These are phyloP conservation scores for Xylariaceae sp. DNA, from an alignment of 2,329 filamentous ascomycete species.

Conservation along the genomic window DNA sequence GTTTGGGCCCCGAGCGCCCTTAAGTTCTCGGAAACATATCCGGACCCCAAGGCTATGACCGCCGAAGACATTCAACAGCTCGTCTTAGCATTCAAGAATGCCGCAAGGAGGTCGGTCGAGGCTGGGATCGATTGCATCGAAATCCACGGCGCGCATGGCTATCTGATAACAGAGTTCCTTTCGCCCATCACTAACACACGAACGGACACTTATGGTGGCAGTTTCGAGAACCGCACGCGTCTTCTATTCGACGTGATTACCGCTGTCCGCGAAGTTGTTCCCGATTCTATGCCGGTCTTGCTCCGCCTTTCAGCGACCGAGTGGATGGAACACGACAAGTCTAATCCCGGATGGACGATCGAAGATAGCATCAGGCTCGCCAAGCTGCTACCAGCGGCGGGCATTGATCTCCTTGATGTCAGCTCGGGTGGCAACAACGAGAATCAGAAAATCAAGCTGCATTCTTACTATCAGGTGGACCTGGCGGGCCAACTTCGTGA, in stretches of 20 bases:
- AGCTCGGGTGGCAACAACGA: constrained; percentile 69
- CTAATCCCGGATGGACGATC: constrained; percentile 60
- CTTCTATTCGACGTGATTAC: constrained; percentile 66
- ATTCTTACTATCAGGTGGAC: constrained; percentile 69
- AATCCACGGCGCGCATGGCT: constrained; percentile 77
- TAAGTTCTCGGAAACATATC: constrained; percentile 52
- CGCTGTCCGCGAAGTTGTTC: constrained; percentile 56
- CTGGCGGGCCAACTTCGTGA: constrained; percentile 70
- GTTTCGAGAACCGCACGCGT: constrained; percentile 67
- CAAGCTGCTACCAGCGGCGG: constrained; percentile 63
- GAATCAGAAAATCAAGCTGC: constrained; percentile 55
- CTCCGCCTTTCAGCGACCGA: constrained; percentile 64
- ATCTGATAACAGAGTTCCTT: constrained; percentile 68
- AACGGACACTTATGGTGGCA: constrained; percentile 64
- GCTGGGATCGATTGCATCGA: constrained; percentile 63
- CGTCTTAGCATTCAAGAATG: constrained; percentile 32
- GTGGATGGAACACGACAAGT: constrained; percentile 55
- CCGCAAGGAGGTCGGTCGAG: constrained; percentile 34
- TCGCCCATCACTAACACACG: constrained; percentile 66
- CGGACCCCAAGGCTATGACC: constrained; percentile 57
- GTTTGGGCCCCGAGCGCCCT: constrained; percentile 54
- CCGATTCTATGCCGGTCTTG: constrained; percentile 62
- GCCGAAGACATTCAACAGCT: constrained; percentile 33
- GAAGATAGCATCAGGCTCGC: constrained; percentile 65
- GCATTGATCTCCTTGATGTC: constrained; percentile 81